A percentile compares a stretch with the other conserved stretches of the same genome.
Evolutionary conservation across 306 rosid genomes (phyloP).

Genomic region (Inga leiocalycina): DNA sequence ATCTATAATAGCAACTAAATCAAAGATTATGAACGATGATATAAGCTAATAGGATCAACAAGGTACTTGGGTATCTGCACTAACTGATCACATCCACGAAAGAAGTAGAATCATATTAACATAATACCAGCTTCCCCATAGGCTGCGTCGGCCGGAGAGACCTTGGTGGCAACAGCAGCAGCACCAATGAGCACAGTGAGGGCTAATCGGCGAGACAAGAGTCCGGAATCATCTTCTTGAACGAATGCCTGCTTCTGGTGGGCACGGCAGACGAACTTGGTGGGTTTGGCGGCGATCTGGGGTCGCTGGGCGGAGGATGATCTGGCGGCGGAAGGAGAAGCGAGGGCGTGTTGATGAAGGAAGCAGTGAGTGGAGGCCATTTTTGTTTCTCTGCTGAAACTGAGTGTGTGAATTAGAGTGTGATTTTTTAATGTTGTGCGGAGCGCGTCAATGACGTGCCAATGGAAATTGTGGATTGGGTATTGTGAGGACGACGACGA

Average conservation of each 20-base stretch:
- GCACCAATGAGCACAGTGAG: constrained; percentile 83
- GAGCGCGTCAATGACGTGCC: constrained; percentile 12
- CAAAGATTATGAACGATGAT: not conserved
- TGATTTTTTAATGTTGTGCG: not conserved
- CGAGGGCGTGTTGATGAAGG: constrained; percentile 81
- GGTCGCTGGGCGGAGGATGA: constrained; percentile 66
- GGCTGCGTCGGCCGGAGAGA: constrained; percentile 93
- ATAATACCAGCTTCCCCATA: constrained; percentile 90
- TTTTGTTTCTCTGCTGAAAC: constrained; percentile 10
- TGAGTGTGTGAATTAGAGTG: not conserved
- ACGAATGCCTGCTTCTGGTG: constrained; percentile 77
- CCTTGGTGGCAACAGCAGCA: constrained; percentile 86
- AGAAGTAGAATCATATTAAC: too few relatives aligned
- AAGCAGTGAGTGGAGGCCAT: constrained; percentile 92
- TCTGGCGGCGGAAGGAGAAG: constrained; percentile 54
- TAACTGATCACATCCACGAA: too few relatives aligned
- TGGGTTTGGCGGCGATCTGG: constrained; percentile 46
- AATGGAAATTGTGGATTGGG: not conserved
- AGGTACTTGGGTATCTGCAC: too few relatives aligned
- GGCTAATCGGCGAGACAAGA: constrained; percentile 82
- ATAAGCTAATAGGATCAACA: not conserved
- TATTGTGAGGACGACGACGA: constrained; percentile 30
- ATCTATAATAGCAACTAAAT: not conserved
- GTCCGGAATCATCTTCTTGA: constrained; percentile 43
- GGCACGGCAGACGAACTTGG: constrained; percentile 67